Evolutionary conservation across 2,329 filamentous ascomycete species (phyloP).

Genomic region (Truncatella angustata): DNA sequence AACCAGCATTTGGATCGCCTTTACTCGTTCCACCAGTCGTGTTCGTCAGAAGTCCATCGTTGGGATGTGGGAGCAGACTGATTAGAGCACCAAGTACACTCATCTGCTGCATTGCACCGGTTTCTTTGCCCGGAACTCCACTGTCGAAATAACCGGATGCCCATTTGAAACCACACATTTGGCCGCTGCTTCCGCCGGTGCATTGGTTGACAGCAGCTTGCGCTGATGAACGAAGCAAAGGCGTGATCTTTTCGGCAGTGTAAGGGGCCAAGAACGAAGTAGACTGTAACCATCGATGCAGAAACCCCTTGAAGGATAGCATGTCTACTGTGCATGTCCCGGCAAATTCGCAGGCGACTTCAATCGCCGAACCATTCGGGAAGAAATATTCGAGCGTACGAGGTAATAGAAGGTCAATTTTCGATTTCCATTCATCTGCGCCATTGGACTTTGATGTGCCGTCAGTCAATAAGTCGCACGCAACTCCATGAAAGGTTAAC

Average conservation of each 20-base stretch:
- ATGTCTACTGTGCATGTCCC: constrained; percentile 68
- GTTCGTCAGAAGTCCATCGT: constrained; percentile 43
- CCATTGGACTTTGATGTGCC: constrained; percentile 48
- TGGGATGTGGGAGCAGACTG: constrained; percentile 32
- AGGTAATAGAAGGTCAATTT: constrained; percentile 54
- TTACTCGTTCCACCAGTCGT: constrained; percentile 49
- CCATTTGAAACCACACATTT: constrained; percentile 67
- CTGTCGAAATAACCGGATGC: constrained; percentile 36
- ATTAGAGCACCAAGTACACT: constrained; percentile 50
- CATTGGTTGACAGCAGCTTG: constrained; percentile 61
- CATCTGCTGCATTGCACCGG: constrained; percentile 57
- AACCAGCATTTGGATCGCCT: constrained; percentile 44
- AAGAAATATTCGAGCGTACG: constrained; percentile 53
- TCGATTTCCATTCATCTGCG: constrained; percentile 51
- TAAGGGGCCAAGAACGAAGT: constrained; percentile 62
- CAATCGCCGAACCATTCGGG: constrained; percentile 58
- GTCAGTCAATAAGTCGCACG: constrained; percentile 13
- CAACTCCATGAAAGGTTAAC: constrained; percentile 20
- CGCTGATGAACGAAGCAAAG: constrained; percentile 57
- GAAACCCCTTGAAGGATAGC: constrained; percentile 69
- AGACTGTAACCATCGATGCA: constrained; percentile 63
- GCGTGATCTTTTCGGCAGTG: constrained; percentile 51
- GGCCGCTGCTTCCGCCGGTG: constrained; percentile 54
- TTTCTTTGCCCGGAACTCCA: no score
- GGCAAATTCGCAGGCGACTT: constrained; percentile 62